A percentile compares a stretch with the other conserved stretches of the same genome.
These are phyloP conservation scores for Trypanosoma platydactyli DNA, from an alignment of 208 protist species.

Conservation along the genomic window DNA sequence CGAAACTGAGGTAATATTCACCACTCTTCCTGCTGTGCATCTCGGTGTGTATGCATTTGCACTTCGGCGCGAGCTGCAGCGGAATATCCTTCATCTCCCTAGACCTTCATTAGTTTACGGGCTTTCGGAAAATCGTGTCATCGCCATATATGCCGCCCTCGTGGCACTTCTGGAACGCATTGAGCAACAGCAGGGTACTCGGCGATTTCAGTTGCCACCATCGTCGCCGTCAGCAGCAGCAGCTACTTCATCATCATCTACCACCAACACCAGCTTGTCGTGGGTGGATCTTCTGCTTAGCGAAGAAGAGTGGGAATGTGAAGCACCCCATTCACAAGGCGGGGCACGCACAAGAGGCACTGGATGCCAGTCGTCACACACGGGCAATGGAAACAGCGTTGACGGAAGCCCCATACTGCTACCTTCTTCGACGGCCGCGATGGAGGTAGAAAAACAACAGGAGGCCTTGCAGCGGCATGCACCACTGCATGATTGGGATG, in stretches of 20 bases:
- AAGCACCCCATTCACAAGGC: not conserved
- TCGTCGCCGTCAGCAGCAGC: not conserved
- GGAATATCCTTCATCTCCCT: constrained; percentile 51
- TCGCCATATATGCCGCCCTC: constrained; percentile 70
- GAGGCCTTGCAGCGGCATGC: not conserved
- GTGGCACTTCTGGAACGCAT: constrained; percentile 69
- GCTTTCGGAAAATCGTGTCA: constrained; percentile 66
- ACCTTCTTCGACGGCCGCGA: constrained; percentile 14
- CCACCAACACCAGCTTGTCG: not conserved
- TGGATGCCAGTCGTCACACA: not conserved
- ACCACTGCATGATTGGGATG: not conserved
- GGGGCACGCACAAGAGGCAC: too few species aligned
- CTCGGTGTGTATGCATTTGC: not conserved
- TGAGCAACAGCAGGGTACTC: constrained; percentile 9
- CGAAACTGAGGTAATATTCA: constrained; percentile 57
- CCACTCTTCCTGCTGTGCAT: constrained; percentile 30
- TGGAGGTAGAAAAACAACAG: constrained; percentile 12
- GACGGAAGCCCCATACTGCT: constrained; percentile 3
- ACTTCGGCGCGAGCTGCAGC: constrained; percentile 59
- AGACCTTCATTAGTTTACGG: constrained; percentile 55
- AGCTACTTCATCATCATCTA: too few species aligned
- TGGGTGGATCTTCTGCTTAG: constrained; percentile 28
- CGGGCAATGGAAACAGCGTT: not conserved
- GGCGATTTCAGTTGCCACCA: not conserved
- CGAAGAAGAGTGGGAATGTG: constrained; percentile 10